Conservation (phyloP, 306 rosid genomes). For the Inga laurina region DNA sequence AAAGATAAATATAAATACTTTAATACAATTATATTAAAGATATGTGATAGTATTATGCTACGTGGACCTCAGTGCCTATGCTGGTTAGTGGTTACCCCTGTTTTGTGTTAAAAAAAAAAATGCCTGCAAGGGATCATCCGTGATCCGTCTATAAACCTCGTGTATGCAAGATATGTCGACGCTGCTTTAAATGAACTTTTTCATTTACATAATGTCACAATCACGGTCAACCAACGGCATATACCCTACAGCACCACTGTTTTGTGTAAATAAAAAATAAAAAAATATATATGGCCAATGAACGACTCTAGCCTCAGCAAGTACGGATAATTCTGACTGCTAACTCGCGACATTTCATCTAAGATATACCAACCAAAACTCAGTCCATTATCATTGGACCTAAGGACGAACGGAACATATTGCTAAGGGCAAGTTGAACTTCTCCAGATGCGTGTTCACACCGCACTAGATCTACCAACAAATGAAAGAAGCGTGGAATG, state of each 20-base stretch:
- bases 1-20: no score
- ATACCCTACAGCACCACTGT: constrained; percentile 17
- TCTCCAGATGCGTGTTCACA: constrained; percentile 89
- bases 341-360: constrained; percentile 26
- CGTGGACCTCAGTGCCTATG: neutral
- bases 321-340: constrained; percentile 32
- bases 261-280: neutral
- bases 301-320: constrained; percentile 36
- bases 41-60: neutral
- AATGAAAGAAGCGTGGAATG: constrained; percentile 69
- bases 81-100: no score
- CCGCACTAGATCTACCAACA: constrained; percentile 82
- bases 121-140: neutral
- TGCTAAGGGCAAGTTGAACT: constrained; percentile 83
- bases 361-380: constrained; percentile 28
- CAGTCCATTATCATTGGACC: constrained; percentile 74
- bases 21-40: no score
- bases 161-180: neutral
- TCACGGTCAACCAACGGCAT: constrained; percentile 23
- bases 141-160: neutral
- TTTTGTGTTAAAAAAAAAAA: no score
- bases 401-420: constrained; percentile 75
- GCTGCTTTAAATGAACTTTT: constrained; percentile 33
- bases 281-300: neutral
- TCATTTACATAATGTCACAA: constrained; percentile 48